phyloP scores from a whole-genome alignment of 2,329 filamentous ascomycete species.

The Fusarium graminum region DNA sequence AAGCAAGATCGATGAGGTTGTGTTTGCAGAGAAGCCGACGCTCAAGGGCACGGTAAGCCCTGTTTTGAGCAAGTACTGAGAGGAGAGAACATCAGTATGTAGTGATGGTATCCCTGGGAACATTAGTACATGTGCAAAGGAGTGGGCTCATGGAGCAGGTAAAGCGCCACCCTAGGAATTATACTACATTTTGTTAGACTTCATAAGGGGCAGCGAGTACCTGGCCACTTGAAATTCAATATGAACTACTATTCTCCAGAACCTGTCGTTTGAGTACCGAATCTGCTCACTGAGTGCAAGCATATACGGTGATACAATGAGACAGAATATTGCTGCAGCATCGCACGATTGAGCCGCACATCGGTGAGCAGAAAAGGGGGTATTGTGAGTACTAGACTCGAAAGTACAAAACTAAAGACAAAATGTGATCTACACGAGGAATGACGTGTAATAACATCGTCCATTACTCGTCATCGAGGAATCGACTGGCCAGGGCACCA shows the following conservation, averaged over 20 bases:
- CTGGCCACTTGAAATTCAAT: not conserved
- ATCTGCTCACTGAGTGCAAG: not conserved
- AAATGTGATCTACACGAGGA: not conserved
- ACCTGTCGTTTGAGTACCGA: not conserved
- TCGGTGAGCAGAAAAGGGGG: slow-evolving; percentile 22
- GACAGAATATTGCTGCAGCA: not conserved
- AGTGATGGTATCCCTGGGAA: not conserved
- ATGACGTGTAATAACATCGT: not conserved
- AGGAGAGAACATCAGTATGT: not conserved
- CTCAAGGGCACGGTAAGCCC: slow-evolving; percentile 63
- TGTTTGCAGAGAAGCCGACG: slow-evolving; percentile 63
- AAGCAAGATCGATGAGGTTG: slow-evolving; percentile 62
- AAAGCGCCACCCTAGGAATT: not conserved
- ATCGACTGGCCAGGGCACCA: slow-evolving; percentile 85
- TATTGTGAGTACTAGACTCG: slow-evolving; percentile 28
- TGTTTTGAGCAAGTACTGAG: slow-evolving; percentile 61
- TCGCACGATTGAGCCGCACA: slow-evolving; percentile 5
- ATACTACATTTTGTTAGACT: not conserved
- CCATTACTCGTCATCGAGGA: slow-evolving; percentile 83
- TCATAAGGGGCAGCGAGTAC: not conserved
- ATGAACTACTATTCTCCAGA: not conserved
- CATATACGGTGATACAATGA: slow-evolving; percentile 1
- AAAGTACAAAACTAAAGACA: slow-evolving; percentile 5
- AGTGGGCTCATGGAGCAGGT: not conserved
- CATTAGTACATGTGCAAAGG: not conserved